Conservation (phyloP, 495 filamentous ascomycete species). For the Cetradonia linearis region DNA sequence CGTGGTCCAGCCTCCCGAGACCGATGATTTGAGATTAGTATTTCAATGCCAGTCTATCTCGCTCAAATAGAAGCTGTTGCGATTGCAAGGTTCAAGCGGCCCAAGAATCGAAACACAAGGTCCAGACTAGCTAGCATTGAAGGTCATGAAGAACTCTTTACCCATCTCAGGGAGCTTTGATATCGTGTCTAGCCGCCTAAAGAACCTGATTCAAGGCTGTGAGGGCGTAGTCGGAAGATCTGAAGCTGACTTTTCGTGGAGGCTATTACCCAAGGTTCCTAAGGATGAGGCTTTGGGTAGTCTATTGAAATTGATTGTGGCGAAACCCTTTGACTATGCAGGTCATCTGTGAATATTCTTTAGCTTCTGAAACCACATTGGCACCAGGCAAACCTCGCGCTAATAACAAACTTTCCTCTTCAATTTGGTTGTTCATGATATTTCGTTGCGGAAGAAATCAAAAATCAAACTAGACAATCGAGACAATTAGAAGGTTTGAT, state of each 20-base stretch:
- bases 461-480: not conserved
- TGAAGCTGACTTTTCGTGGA: not conserved
- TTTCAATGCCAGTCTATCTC: not conserved
- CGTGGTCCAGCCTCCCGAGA: not conserved
- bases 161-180: not conserved
- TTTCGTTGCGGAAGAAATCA: not conserved
- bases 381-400: not conserved
- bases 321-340: not conserved
- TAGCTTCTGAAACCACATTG: not conserved
- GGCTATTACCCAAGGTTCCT: not conserved
- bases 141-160: not conserved
- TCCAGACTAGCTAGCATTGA: not conserved
- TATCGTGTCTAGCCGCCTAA: not conserved
- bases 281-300: not conserved
- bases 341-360: not conserved
- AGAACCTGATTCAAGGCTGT: not conserved
- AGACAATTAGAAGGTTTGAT: not conserved
- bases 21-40: too few species aligned
- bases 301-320: not conserved
- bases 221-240: not conserved
- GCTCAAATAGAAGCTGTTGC: not conserved
- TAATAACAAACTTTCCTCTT: not conserved
- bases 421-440: conserved; percentile 1
- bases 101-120: not conserved
- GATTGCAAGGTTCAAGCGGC: not conserved